Evolutionary conservation across 2,329 filamentous ascomycete species (phyloP).

Genomic region (Monosporascus cannonballus): DNA sequence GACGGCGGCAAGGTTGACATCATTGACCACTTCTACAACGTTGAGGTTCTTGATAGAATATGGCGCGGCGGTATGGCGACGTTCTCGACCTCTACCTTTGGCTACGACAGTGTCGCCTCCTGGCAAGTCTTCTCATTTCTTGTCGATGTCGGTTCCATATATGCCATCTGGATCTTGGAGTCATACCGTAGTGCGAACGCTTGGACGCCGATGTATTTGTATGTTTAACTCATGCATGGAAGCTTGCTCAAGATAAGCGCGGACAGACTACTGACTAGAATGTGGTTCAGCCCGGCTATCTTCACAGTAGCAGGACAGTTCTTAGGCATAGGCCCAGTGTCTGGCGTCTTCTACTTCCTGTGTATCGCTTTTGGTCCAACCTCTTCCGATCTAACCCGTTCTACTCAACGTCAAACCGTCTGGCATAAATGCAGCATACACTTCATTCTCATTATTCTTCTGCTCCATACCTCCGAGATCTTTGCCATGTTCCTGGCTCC

Average conservation of each 20-base stretch:
- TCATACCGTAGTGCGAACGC: slow-evolving; percentile 2
- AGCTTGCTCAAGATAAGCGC: background rate
- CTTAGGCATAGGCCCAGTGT: background rate
- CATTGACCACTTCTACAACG: slow-evolving; percentile 4
- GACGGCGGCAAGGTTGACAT: slow-evolving; percentile 3
- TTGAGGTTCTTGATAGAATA: slow-evolving; percentile 3
- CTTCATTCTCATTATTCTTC: slow-evolving; percentile 4
- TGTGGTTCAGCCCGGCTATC: background rate
- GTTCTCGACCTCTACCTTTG: slow-evolving; percentile 6
- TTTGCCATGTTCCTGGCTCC: slow-evolving; percentile 4
- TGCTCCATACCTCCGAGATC: slow-evolving; percentile 7
- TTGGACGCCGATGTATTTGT: slow-evolving; percentile 9
- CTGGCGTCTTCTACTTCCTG: background rate
- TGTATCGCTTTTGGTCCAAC: background rate
- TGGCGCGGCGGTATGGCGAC: slow-evolving; percentile 7
- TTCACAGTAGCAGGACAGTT: background rate
- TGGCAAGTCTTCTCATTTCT: slow-evolving; percentile 12
- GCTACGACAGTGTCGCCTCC: slow-evolving; percentile 6
- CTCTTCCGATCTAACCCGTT: background rate
- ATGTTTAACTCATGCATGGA: background rate
- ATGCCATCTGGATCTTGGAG: slow-evolving; percentile 11
- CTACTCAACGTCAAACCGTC: background rate
- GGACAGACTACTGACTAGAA: background rate
- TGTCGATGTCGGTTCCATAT: slow-evolving; percentile 9
- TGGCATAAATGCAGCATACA: background rate